Evolutionary conservation across 2,329 filamentous ascomycete genomes (phyloP).

Genomic region (Epichloe coenophiala): DNA sequence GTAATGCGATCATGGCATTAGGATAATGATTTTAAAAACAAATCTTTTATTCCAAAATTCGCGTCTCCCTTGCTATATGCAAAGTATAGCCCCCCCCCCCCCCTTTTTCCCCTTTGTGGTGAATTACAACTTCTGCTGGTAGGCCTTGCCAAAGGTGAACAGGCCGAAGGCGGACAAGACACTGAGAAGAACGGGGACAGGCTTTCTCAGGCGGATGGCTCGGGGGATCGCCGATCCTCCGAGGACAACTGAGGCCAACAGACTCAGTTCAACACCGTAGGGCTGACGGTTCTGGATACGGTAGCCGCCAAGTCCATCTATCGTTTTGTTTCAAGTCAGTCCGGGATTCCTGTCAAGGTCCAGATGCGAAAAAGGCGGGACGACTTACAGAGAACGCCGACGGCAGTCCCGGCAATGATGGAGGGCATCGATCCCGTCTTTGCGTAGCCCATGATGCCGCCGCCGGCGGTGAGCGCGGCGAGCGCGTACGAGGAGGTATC

Average conservation of each 20-base stretch:
- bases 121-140: conserved; percentile 25
- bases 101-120: no score
- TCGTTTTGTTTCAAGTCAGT: neutral
- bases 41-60: neutral
- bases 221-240: conserved; percentile 74
- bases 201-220: conserved; percentile 72
- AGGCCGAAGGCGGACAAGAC: conserved; percentile 67
- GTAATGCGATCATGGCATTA: neutral
- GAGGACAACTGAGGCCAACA: conserved; percentile 76
- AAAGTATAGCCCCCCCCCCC: neutral
- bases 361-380: neutral
- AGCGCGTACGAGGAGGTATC: conserved; percentile 60
- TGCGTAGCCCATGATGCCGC: conserved; percentile 76
- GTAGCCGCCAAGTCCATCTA: conserved; percentile 66
- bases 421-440: conserved; percentile 79
- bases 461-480: conserved; percentile 68
- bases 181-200: conserved; percentile 68
- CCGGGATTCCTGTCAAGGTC: neutral
- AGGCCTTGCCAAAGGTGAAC: conserved; percentile 65
- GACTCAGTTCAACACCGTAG: conserved; percentile 79
- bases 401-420: conserved; percentile 68
- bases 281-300: conserved; percentile 61
- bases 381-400: conserved; percentile 52
- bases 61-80: neutral
- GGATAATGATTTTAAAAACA: neutral